Conservation (phyloP, 1,284 basidiomycete genomes). For the Irpex lacteus region DNA sequence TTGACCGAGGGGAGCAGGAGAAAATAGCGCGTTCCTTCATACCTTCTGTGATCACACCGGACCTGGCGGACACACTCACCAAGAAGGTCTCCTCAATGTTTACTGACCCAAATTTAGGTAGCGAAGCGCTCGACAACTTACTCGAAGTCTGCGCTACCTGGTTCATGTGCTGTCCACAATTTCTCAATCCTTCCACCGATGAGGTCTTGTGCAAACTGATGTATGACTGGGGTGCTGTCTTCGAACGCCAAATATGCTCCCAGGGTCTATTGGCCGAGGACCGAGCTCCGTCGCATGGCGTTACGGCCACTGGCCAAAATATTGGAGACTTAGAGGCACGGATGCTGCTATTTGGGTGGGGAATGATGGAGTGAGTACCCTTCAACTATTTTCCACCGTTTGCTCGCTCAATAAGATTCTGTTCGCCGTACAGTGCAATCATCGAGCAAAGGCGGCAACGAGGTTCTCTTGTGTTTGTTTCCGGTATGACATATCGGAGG, state of each 20-base stretch:
- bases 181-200: neutral
- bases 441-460: neutral
- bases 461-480: neutral
- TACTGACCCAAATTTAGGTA: neutral
- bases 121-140: neutral
- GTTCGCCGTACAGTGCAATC: neutral
- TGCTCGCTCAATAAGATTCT: neutral
- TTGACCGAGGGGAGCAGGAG: neutral
- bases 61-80: neutral
- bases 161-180: neutral
- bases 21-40: neutral
- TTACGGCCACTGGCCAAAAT: neutral
- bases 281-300: neutral
- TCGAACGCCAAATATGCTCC: neutral
- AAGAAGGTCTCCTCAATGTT: neutral
- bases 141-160: neutral
- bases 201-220: neutral
- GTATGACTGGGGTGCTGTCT: neutral
- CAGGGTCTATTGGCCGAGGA: neutral
- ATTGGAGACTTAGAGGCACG: neutral
- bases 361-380: neutral
- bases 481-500: neutral
- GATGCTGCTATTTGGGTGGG: neutral
- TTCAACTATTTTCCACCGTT: neutral
- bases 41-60: neutral